Evolutionary conservation across 257 asterid species (phyloP), one percentile per base, ranked within the genome.

Genomic region (Haberlea rhodopensis): DNA sequence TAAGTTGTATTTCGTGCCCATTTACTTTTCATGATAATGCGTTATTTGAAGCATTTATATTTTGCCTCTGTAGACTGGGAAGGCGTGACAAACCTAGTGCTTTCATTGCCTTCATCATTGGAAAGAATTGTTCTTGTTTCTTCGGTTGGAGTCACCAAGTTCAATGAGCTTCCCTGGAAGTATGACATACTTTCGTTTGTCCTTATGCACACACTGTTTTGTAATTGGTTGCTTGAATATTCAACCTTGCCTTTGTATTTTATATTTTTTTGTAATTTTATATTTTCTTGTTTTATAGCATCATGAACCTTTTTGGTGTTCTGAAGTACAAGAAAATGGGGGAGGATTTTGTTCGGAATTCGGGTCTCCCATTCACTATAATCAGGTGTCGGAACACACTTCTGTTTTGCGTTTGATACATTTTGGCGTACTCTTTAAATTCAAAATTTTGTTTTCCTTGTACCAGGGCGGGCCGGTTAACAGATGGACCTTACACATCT

Each of bases 241-340:
- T 32, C 48, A 24, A 16, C n/a, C 7, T 6, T 23, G 46, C 32
- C 21, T 49, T 27, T 21, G 51, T 19, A 55, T 53, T 25, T 51
- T 45, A 27, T 19, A 26, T 5, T 60, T 23, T 66, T 51, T 52
- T 72, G 68, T 61, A 13, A 57, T 67, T 21, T 49, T 40, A 28
- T 75, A 46, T 54, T 71, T 20, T 73, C 63, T 32, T 68, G 25
- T 57, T 46, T 22, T 31, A 37, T 60, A 91, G 98, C 67, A 80
- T 91, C 76, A 89, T 91, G 96, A 91, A 89, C 85, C 87, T 89
- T 62, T 91, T 89, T 70, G 98, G 98, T 18, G 98, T 91, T 66
- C 89, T 91, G 10, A 91, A 91, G 74, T 91, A 91, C 63, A 91
- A 91, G 95, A 91, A 89, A 79, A 89, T 87, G 98, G 98, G 95